Evolutionary conservation across 352 stramenopile genomes (phyloP), one percentile per base, ranked within the genome.

Genomic region (Phytophthora colocasiae): DNA sequence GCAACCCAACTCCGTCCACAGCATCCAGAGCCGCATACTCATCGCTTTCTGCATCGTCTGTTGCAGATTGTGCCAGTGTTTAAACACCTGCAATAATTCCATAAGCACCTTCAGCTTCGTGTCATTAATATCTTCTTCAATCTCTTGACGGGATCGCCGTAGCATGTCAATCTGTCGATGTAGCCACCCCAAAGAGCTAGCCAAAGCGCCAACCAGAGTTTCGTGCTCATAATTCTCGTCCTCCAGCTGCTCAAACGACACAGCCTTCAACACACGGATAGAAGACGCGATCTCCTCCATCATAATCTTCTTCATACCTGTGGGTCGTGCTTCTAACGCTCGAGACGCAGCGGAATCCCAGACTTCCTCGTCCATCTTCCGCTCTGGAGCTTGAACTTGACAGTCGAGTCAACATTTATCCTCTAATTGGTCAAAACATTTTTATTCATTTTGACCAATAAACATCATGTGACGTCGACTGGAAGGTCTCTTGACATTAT

Each of bases 1-100:
- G 24, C 60, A 73, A 19, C 73, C 69, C 47, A 81, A 39, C 27
- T 78, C 52, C 14, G 40, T n/a, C 73, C 73, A 81, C 57, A 67
- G 6, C 32, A 81, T 64, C 73, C 73, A 81, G 10, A 75, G 26
- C 12, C 24, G 55, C 22, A 38, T 19, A 9, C 22, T 64, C 26
- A 77, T 49, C 15, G 46, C 12, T 9, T 56, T 43, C 24, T 58
- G 29, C 59, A 39, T 52, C 38, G 31, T 22, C 34, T 55, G 53
- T n/a, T 70, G 63, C 44, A 60, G 31, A 17, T 64, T 51, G 40
- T 72, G 52, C 69, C 69, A 81, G 29, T 57, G 46, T 11, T 31
- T 40, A 58, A 78, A 75, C 17, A 70, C 57, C 6, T 61, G 54
- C 26, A 38, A 14, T 2, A 71, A 38, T 36, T 59, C 48, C 14